These are phyloP conservation scores for Nectriaceae sp. DNA, from an alignment of 2,329 filamentous ascomycete genomes.

Conservation along the genomic window DNA sequence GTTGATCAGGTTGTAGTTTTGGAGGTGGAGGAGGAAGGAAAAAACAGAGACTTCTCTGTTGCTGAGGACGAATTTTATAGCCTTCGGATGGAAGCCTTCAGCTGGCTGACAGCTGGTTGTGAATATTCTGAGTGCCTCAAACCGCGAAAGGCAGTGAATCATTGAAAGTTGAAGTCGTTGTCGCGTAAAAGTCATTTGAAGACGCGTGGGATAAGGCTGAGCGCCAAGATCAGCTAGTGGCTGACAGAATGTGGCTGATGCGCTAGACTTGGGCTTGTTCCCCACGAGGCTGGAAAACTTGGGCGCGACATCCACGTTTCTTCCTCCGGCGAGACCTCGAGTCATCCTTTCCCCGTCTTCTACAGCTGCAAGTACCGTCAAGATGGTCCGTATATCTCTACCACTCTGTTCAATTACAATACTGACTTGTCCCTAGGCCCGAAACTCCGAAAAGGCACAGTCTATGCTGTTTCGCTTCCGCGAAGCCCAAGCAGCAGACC, in stretches of 20 bases:
- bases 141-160: no score
- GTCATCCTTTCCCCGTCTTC: conserved; percentile 4
- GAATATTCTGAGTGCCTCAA: no score
- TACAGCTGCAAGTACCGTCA: conserved; percentile 19
- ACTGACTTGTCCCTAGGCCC: conserved; percentile 64
- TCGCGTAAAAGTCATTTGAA: conserved; percentile 3
- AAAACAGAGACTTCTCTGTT: neutral
- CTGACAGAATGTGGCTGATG: conserved; percentile 2
- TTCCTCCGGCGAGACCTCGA: conserved; percentile 11
- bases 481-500: conserved; percentile 91
- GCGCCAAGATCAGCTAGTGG: conserved; percentile 18
- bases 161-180: conserved; percentile 11
- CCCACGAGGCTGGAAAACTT: conserved; percentile 32
- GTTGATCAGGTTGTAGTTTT: no score
- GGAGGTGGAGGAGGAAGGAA: no score
- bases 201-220: conserved; percentile 20
- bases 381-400: conserved; percentile 24
- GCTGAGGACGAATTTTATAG: neutral
- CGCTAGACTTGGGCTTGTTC: neutral
- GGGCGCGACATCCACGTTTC: conserved; percentile 16
- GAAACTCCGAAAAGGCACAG: conserved; percentile 97
- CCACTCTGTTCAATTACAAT: accelerated
- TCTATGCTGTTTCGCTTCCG: conserved; percentile 99
- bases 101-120: neutral
- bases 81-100: neutral